Evolutionary conservation across 1,139 yeast genomes (phyloP).

Genomic region (Taiozyma sp.): DNA sequence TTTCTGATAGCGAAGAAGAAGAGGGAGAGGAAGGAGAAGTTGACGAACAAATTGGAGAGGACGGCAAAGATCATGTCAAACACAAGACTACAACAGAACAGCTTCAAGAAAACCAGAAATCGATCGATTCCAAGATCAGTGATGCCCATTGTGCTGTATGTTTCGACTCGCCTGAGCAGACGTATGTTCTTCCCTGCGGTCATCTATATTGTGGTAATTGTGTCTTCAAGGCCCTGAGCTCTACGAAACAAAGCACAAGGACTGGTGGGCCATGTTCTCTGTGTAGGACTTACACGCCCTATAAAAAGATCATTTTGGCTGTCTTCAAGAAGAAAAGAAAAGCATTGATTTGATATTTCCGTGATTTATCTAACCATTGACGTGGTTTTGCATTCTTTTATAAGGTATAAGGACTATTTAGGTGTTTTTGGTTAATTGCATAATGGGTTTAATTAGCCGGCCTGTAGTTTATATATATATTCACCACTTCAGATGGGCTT

Average conservation of each 20-base stretch:
- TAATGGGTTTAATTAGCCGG: background rate
- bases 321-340: constrained; percentile 27
- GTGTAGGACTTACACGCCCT: constrained; percentile 37
- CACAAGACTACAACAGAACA: constrained; percentile 24
- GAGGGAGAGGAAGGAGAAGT: constrained; percentile 9
- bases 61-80: background rate
- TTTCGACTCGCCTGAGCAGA: constrained; percentile 41
- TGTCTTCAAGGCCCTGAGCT: constrained; percentile 41
- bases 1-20: constrained; percentile 16
- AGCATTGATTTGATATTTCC: background rate
- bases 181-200: constrained; percentile 48
- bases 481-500: no score
- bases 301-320: constrained; percentile 27
- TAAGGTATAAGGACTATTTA: background rate
- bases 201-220: constrained; percentile 49
- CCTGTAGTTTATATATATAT: background rate
- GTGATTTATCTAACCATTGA: no score
- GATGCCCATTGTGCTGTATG: constrained; percentile 46
- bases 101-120: constrained; percentile 24
- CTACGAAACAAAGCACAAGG: constrained; percentile 30
- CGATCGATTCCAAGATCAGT: constrained; percentile 24
- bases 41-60: background rate
- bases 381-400: background rate
- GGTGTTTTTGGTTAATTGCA: background rate
- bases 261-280: constrained; percentile 42